These are phyloP conservation scores for Podila epicladia DNA, from an alignment of 192 early-diverging fungal genomes.

Conservation along the genomic window DNA sequence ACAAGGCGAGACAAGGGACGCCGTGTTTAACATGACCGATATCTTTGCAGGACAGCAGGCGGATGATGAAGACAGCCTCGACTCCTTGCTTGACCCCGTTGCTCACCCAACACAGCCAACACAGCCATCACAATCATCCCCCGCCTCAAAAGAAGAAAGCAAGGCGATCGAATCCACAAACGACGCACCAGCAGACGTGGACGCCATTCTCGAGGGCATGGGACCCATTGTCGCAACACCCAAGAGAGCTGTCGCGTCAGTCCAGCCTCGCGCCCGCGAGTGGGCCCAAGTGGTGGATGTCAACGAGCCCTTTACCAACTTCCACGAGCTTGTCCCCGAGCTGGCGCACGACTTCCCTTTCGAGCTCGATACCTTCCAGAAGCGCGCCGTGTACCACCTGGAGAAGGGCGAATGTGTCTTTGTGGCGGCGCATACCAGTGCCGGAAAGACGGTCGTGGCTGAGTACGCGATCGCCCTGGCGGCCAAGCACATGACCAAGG, in stretches of 20 bases:
- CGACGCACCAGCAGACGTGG: constrained; percentile 27
- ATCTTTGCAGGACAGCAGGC: constrained; percentile 46
- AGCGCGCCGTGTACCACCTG: constrained; percentile 94
- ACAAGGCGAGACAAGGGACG: background rate
- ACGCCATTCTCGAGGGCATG: constrained; percentile 30
- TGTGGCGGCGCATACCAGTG: constrained; percentile 98
- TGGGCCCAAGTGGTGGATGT: constrained; percentile 97
- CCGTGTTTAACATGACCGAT: constrained; percentile 51
- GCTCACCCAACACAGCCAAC: background rate
- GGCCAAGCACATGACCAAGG: constrained; percentile 93
- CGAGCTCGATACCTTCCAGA: constrained; percentile 97
- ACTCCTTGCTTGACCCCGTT: constrained; percentile 33
- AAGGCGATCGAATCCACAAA: background rate
- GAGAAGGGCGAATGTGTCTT: constrained; percentile 97
- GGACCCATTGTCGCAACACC: constrained; percentile 8
- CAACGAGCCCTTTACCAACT: constrained; percentile 87
- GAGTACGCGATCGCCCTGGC: constrained; percentile 98
- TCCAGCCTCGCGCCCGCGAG: constrained; percentile 60
- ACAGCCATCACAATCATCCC: background rate
- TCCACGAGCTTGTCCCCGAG: constrained; percentile 89
- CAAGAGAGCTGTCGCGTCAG: constrained; percentile 13
- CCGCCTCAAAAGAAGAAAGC: background rate
- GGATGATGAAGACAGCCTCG: constrained; percentile 34
- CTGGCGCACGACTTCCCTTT: constrained; percentile 91
- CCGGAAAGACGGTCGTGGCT: constrained; percentile 98